These are phyloP conservation scores for Kodamaea arcana DNA, from an alignment of 1,139 yeast species.

Conservation along the genomic window DNA sequence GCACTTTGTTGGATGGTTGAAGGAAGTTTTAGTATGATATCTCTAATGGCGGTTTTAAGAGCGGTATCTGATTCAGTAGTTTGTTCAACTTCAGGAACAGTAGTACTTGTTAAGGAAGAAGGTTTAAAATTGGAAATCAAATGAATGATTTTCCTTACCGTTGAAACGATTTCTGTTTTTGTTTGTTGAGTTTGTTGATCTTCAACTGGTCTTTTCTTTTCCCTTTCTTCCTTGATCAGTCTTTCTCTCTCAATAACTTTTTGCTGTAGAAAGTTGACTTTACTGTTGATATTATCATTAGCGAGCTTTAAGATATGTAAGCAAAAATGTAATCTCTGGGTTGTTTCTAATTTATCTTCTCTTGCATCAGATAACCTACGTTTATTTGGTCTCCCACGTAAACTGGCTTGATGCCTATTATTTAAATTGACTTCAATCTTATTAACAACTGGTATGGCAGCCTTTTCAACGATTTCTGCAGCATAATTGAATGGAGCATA, in stretches of 20 bases:
- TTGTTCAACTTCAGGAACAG: slow-evolving; percentile 4
- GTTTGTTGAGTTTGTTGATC: slow-evolving; percentile 31
- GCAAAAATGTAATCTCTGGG: slow-evolving; percentile 67
- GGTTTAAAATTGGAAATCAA: slow-evolving; percentile 87
- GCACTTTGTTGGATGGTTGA: slow-evolving; percentile 31
- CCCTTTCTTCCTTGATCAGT: slow-evolving; percentile 14
- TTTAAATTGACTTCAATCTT: slow-evolving; percentile 47
- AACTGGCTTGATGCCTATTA: slow-evolving; percentile 29
- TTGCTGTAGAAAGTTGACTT: slow-evolving; percentile 58
- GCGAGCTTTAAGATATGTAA: slow-evolving; percentile 72
- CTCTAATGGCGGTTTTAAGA: slow-evolving; percentile 70
- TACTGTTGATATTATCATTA: slow-evolving; percentile 62
- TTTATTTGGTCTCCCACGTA: slow-evolving; percentile 18
- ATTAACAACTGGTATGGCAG: slow-evolving; percentile 55
- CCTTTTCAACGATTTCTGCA: slow-evolving; percentile 62
- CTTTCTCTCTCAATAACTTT: slow-evolving; percentile 25
- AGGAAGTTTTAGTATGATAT: slow-evolving; percentile 72
- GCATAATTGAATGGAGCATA: slow-evolving; percentile 62
- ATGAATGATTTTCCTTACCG: slow-evolving; percentile 83
- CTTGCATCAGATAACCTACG: slow-evolving; percentile 13
- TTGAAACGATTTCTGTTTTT: slow-evolving; percentile 78
- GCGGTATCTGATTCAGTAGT: slow-evolving; percentile 11
- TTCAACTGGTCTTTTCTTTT: slow-evolving; percentile 12
- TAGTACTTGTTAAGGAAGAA: slow-evolving; percentile 45
- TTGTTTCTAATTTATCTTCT: slow-evolving; percentile 47